Conservation (phyloP, 2,329 filamentous ascomycete species). For the Epichloe gansuensis region DNA sequence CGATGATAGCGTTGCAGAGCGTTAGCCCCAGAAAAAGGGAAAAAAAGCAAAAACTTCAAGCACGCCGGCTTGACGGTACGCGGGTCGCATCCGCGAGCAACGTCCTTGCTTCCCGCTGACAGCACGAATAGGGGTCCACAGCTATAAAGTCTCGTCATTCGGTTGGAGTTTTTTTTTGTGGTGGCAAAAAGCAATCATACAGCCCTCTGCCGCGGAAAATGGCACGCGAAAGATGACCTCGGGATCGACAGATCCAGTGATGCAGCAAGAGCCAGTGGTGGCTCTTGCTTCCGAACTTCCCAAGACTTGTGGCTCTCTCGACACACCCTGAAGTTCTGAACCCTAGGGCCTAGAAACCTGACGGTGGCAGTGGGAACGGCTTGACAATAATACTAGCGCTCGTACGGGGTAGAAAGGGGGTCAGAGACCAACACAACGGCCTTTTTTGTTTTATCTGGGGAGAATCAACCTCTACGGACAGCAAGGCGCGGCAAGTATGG, state of each 20-base stretch:
- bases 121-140: neutral
- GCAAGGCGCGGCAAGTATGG: neutral
- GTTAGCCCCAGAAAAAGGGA: neutral
- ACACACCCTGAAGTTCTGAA: slow-evolving; percentile 1
- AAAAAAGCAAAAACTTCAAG: neutral
- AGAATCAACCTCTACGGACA: neutral
- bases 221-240: neutral
- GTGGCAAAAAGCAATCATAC: neutral
- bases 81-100: neutral
- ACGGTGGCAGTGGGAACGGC: slow-evolving; percentile 3
- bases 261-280: too few species aligned
- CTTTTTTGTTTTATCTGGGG: slow-evolving; percentile 2
- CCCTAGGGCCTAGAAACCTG: neutral
- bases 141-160: neutral
- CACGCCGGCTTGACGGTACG: neutral
- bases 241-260: neutral
- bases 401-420: slow-evolving; percentile 1
- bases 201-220: neutral
- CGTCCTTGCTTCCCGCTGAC: neutral
- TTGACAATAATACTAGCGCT: neutral
- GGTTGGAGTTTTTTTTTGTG: neutral
- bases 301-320: neutral
- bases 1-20: neutral
- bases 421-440: neutral
- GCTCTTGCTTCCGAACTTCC: neutral